Evolutionary conservation across 495 filamentous ascomycete genomes (phyloP), one percentile per base, ranked within the genome.

Genomic region (Cudoniella acicularis): DNA sequence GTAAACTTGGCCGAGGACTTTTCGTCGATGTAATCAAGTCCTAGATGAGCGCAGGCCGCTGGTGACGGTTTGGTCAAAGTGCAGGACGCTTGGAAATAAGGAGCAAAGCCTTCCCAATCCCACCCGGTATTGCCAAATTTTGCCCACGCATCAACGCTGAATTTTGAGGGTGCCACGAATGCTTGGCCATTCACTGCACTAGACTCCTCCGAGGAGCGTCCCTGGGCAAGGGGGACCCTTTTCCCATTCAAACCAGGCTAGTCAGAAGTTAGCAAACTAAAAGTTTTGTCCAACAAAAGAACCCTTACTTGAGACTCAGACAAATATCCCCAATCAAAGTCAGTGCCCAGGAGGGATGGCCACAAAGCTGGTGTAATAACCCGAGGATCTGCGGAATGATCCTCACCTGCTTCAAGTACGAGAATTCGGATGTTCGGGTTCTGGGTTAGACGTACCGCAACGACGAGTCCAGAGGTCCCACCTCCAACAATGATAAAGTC

Each of bases 401-500:
- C 72, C 21, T 69, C 67, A 0, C 82, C 82, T 18, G 79, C 80
- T 61, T 85, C 82, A 52, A 85, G 63, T 4, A 84, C 73, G 1
- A 80, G 54, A 3, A 85, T 73, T 2, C 61, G 42, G 1, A 73
- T 59, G 36, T 69, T 45, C 16, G 68, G 61, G 54, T 77, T 69
- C 53, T 84, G 83, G 25, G 72, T 75, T 2, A 75, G 64, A 49
- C 73, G 70, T 10, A 69, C 65, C 46, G 88, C 90, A 64, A 94
- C 84, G 43, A 91, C 88, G 67, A 90, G 88, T 50, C 91, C 91
- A 4, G 90, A 89, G 22, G 90, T 93, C 65, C 90, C 90, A 51
- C 89, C 90, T 57, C 88, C 90, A n/a, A 92, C 81, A 63, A 94
- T 85, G 50, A 95, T 76, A 66, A 90, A 92, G 74, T 95, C 90